Evolutionary conservation across 371 early-diverging fungal genomes (phyloP).

Genomic region (Mortierella sp.): DNA sequence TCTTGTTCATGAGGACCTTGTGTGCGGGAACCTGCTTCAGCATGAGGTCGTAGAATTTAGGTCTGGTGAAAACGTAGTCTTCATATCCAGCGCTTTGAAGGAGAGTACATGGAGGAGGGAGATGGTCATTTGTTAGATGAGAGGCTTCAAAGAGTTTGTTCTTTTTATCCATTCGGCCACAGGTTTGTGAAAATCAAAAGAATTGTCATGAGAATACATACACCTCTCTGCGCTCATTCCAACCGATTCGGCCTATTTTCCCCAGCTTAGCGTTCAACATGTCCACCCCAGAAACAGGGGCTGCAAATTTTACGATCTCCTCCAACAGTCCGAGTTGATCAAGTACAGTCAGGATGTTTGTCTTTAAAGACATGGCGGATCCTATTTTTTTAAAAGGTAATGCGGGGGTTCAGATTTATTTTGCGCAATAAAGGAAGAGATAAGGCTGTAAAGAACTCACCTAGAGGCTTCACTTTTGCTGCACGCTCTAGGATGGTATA

Average conservation of each 20-base stretch:
- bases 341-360: background rate
- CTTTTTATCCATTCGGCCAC: too few relatives aligned
- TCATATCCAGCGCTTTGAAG: background rate
- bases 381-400: background rate
- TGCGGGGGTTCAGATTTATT: too few relatives aligned
- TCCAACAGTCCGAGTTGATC: conserved; percentile 6
- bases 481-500: background rate
- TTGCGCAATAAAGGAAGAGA: too few relatives aligned
- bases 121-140: too few relatives aligned
- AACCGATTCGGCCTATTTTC: background rate
- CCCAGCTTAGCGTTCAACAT: background rate
- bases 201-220: too few relatives aligned
- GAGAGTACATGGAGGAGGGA: background rate
- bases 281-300: background rate
- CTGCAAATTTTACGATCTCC: background rate
- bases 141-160: background rate
- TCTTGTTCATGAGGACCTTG: conserved; percentile 12
- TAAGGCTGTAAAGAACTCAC: background rate
- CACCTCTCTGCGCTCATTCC: too few relatives aligned
- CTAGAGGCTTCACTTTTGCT: background rate
- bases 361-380: background rate
- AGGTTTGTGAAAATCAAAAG: too few relatives aligned
- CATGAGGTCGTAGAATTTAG: conserved; percentile 10
- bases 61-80: background rate
- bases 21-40: conserved; percentile 13